Base-by-base conservation (phyloP, 1,284 basidiomycete species). In the Neolentinus lepideus region DNA sequence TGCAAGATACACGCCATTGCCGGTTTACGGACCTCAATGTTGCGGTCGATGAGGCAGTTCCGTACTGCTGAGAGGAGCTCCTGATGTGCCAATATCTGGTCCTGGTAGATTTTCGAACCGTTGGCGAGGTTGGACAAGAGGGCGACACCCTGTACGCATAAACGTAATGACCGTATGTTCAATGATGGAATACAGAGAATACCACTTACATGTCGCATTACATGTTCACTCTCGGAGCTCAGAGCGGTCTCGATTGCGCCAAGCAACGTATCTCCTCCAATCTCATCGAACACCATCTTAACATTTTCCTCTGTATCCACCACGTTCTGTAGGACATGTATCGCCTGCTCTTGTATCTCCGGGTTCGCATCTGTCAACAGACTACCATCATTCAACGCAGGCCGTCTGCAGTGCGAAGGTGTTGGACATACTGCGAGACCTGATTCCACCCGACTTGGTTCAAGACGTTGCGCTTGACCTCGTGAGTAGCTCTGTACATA, bases 71-170 rank as follows among this genome's bases (percentile, higher is more conserved):
- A 61, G 1, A 89, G 75, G 8, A 90, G 70, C 1, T 71, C 69
- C 0, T 76, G 69, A 58, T 82, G 73, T 0, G 70, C 63, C 21
- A 85, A 69, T 29, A 89, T 78, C 26, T 69, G 66, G 51, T 71
- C 69, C 56, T 81, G 80, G 47, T 78, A 74, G 21, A 70, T 64
- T 0, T 71, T 63, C 1, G 69, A 66, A 25, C 81, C 81, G 63
- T 89, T 89, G 22, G 81, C 73, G 8, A 90, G 70, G 65, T 90
- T 88, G 0, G 80, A 82, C 0, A 88, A 73, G 2, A 80, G 69
- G 61, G 73, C 79, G 0, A 82, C 75, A 0, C 82, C 79, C 78
- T 87, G 62, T 14, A 57, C 48, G 21, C 12, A 43, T 21, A 3
- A 29, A 22, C 10, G 53, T 45, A 31, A 29, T 56, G 12, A 36